Evolutionary conservation across 352 stramenopile genomes (phyloP), one percentile per base, ranked within the genome.

Genomic region (Pseudoperonospora humuli): DNA sequence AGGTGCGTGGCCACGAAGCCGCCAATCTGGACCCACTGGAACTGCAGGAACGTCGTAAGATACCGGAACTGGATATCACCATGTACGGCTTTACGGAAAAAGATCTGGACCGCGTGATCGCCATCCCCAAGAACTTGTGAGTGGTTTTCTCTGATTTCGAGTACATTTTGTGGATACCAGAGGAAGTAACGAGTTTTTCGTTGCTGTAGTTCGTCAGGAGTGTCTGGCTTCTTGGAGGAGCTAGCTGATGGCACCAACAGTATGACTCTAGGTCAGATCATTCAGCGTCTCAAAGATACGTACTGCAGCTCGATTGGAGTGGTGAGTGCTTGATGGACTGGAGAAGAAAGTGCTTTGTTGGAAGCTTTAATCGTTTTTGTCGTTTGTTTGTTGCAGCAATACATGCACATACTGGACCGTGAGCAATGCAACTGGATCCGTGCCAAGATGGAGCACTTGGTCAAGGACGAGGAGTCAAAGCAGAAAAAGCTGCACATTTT

Each of bases 391-490:
- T 40, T 53, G 32, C 40, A 86, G 75, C 74, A 99, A 84, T 99
- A 99, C 70, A 99, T 98, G 94, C 96, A 99, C 74, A 99, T 99
- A 57, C 69, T 84, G 20, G 74, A 95, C 66, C 80, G 83, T 18
- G 75, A 98, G 27, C 96, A 98, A 70, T 97, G 86, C 70, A 99
- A 99, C 69, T 99, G 96, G 95, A 95, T 99, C 46, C 86, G 96
- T 27, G 67, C 69, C 42, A 92, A 93, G 52, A 64, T 93, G 58
- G 78, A 90, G 54, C 71, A 81, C 44, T 40, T 91, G 7, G 76
- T 88, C 13, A 69, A 84, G 40, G 49, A 58, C 18, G 75, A 84
- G 27, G 75, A 87, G 45, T 66, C 59, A 24, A 92, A 93, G 61
- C 79, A 96, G 41, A 98, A 97, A 61, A 95, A 97, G 64, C 61